Conservation (phyloP, 768 basidiomycete species). For the Cystobasidium tubakii region DNA sequence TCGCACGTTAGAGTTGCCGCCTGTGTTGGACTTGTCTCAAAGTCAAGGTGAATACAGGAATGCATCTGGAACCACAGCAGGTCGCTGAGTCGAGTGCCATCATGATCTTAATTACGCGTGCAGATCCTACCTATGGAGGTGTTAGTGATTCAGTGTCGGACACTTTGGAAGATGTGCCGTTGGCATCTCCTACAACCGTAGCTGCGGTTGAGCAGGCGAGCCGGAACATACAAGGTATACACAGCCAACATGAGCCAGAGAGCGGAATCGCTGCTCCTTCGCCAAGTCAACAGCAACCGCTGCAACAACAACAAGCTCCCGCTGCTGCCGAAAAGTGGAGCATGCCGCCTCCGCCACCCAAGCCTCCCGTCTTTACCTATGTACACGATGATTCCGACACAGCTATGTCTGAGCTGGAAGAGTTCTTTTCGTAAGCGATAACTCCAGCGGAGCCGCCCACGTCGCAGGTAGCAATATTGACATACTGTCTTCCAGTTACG, state of each 20-base stretch:
- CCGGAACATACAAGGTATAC: not conserved
- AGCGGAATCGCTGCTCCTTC: not conserved
- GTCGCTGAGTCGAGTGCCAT: not conserved
- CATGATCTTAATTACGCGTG: not conserved
- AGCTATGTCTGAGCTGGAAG: constrained; percentile 82
- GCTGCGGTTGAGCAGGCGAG: constrained; percentile 4
- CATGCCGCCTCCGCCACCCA: constrained; percentile 2
- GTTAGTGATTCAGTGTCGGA: not conserved
- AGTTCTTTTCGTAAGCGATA: constrained; percentile 86
- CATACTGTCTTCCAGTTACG: constrained; percentile 40
- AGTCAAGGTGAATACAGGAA: not conserved
- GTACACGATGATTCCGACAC: constrained; percentile 37
- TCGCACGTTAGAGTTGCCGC: constrained; percentile 6
- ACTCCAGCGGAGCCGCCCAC: constrained; percentile 76
- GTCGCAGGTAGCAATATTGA: not conserved
- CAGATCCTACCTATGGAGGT: not conserved
- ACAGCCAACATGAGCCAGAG: not conserved
- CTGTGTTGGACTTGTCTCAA: constrained; percentile 3
- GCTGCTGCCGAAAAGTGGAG: not conserved
- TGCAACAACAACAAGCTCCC: not conserved
- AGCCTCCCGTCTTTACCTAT: constrained; percentile 34
- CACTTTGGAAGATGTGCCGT: not conserved
- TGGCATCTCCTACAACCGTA: constrained; percentile 22
- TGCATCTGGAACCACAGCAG: not conserved
- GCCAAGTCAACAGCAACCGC: not conserved